phyloP scores from a whole-genome alignment of 2,329 filamentous ascomycete species.

The Onygenales sp. region DNA sequence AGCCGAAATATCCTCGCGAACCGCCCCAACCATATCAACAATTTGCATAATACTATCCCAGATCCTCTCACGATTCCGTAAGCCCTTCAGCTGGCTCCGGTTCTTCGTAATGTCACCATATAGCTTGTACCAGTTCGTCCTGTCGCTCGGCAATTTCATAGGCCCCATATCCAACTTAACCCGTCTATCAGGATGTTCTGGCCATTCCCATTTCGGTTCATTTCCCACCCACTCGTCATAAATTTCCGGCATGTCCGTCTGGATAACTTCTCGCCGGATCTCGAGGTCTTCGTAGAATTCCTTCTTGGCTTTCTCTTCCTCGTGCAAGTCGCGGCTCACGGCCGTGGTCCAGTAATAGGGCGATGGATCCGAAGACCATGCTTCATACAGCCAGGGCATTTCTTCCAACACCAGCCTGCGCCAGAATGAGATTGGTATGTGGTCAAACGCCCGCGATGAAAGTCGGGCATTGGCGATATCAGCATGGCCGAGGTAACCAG shows the following conservation, averaged over 20 bases:
- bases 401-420: slow-evolving; percentile 13
- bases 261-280: neutral
- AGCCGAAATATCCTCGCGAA: too few relatives aligned
- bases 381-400: slow-evolving; percentile 20
- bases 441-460: slow-evolving; percentile 12
- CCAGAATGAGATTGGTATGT: slow-evolving; percentile 15
- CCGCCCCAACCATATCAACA: too few relatives aligned
- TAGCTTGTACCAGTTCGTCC: too few relatives aligned
- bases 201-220: too few relatives aligned
- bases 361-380: slow-evolving; percentile 1
- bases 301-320: neutral
- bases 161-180: too few relatives aligned
- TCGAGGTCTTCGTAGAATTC: neutral
- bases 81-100: too few relatives aligned
- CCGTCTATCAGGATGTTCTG: too few relatives aligned
- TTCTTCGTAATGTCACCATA: too few relatives aligned
- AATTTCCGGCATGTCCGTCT: neutral
- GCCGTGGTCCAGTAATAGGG: neutral
- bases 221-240: too few relatives aligned
- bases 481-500: slow-evolving; percentile 10
- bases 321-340: neutral
- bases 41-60: too few relatives aligned
- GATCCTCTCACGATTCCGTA: too few relatives aligned
- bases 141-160: too few relatives aligned
- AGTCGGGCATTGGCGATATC: slow-evolving; percentile 17